Percentiles rank a stretch among this genome's conserved stretches.
Conservation (phyloP, 75 land plant species). For the Picea glauca region DNA sequence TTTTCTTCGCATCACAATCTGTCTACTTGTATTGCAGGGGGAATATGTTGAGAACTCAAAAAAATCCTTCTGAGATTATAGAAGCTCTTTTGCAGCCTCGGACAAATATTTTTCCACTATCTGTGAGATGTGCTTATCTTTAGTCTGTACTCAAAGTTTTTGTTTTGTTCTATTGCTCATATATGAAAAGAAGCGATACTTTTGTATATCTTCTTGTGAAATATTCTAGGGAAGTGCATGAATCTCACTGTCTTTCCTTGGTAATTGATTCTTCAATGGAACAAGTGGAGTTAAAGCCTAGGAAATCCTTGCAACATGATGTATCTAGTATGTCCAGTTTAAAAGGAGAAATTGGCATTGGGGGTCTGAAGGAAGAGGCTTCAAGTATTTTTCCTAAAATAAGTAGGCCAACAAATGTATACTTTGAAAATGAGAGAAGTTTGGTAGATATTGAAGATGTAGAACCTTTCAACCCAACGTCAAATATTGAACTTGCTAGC, state of each 20-base stretch:
- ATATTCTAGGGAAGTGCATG: neutral
- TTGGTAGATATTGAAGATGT: conserved; percentile 7
- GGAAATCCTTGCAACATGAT: no score
- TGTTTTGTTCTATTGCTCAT: conserved; percentile 34
- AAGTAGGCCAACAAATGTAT: neutral
- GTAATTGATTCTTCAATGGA: neutral
- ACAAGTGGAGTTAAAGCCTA: neutral
- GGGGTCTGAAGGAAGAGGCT: neutral
- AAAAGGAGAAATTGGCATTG: neutral
- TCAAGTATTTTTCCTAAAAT: neutral
- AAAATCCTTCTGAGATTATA: conserved; percentile 52
- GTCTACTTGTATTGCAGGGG: no score
- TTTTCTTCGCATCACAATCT: no score
- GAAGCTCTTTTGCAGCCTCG: conserved; percentile 95
- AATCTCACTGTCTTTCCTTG: neutral
- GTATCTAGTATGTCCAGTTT: neutral
- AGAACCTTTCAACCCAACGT: conserved; percentile 9
- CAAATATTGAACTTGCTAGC: no score
- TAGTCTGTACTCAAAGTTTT: conserved; percentile 82
- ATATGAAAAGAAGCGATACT: conserved; percentile 13
- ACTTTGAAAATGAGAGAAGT: neutral
- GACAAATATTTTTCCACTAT: conserved; percentile 53
- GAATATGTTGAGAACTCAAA: no score
- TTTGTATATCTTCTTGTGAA: neutral
- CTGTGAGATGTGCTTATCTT: conserved; percentile 77